Percentiles rank a stretch among this genome's conserved stretches.
phyloP scores from a whole-genome alignment of 2,329 filamentous ascomycete genomes.

The Aspergillus hiratsukae region DNA sequence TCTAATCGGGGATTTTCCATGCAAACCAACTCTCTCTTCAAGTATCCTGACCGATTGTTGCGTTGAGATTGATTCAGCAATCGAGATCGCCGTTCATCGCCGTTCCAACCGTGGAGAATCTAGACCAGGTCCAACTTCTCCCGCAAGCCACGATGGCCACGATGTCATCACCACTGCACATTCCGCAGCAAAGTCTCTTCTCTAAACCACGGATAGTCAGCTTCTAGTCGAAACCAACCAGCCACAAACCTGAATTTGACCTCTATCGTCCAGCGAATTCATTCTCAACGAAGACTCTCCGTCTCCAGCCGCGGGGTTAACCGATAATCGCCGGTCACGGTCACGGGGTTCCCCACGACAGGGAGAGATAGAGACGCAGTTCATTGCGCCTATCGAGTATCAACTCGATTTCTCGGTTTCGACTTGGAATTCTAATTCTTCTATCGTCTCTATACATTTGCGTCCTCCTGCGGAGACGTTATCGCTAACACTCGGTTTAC shows the following conservation, averaged over 20 bases:
- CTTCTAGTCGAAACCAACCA: neutral
- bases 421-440: neutral
- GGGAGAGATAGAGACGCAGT: no score
- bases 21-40: no score
- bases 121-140: neutral
- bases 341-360: neutral
- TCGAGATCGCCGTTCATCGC: neutral
- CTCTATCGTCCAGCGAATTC: neutral
- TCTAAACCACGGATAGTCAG: neutral
- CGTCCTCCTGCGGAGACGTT: neutral
- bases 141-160: neutral
- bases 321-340: neutral
- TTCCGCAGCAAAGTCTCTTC: neutral
- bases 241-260: no score
- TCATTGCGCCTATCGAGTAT: no score
- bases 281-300: neutral
- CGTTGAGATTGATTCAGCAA: no score
- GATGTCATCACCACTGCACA: neutral
- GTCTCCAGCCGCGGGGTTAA: neutral
- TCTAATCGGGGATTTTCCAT: no score
- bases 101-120: neutral
- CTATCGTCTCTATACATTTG: neutral
- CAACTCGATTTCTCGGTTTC: no score
- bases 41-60: no score
- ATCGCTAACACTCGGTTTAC: neutral